Evolutionary conservation across 768 basidiomycete genomes (phyloP), one percentile per base, ranked within the genome.

Genomic region (Mycena vitilis): DNA sequence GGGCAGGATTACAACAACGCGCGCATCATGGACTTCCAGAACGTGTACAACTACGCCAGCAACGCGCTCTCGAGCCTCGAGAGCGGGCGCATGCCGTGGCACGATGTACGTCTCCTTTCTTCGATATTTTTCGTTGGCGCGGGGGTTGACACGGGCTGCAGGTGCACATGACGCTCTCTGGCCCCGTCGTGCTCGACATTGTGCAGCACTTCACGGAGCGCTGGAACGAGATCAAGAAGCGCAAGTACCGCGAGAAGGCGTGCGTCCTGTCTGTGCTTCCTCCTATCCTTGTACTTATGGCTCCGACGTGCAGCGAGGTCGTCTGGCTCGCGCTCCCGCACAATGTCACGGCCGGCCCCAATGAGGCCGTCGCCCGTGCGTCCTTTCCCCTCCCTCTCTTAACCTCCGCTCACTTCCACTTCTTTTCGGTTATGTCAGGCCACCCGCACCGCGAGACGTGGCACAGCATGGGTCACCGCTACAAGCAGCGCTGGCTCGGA

Each of bases 1-100:
- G 97, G 97, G 1, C 86, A 98, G 78, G 96, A 96, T 75, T 97
- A 92, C 80, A 96, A 98, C 77, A 95, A 99, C 66, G 95, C 95
- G 1, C 88, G 96, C 11, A 82, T 92, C 38, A 84, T 89, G 78
- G 95, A 97, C 75, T 96, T 96, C 82, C 86, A 95, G 75, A 83
- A 91, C 12, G 97, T 98, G 0, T 84, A 87, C 64, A 85, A 94
- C 69, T 95, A 89, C 75, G 87, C 89, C 25, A 91, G 88, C 74
- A 94, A 91, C 67, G 84, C 84, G 0, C 76, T 95, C 7, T 40
- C 40, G 18, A 90, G 89, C 38, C 75, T 90, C 52, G 92, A 95
- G 71, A 89, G 82, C 16, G 82, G 88, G 1, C 83, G 94, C 69
- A 95, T 96, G 95, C 95, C 96, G 1, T 98, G 96, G 96, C 96